Conservation (phyloP, 805 yeast genomes). For the Wickerhamiella vanderwaltii region DNA sequence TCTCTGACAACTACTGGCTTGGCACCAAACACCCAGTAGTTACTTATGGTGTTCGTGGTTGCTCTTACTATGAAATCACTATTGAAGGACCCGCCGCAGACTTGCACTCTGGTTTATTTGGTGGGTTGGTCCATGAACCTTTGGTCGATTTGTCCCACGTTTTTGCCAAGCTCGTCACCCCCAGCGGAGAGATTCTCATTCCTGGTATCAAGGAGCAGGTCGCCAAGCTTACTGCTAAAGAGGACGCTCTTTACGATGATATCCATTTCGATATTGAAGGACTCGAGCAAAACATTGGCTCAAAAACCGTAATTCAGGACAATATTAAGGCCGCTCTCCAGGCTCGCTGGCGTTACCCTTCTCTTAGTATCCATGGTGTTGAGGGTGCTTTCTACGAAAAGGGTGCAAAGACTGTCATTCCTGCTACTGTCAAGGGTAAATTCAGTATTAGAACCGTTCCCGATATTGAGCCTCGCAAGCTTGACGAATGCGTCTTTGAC, state of each 20-base stretch:
- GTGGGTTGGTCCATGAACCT: conserved; percentile 96
- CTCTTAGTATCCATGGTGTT: conserved; percentile 88
- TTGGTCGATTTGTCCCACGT: conserved; percentile 82
- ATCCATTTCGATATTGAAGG: conserved; percentile 80
- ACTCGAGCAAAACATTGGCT: conserved; percentile 78
- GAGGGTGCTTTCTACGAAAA: conserved; percentile 93
- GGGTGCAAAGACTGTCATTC: conserved; percentile 98
- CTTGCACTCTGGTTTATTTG: conserved; percentile 93
- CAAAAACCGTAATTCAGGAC: conserved; percentile 66
- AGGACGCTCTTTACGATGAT: conserved; percentile 63
- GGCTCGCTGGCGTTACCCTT: conserved; percentile 99
- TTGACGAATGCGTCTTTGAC: conserved; percentile 64
- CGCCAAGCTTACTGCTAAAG: conserved; percentile 78
- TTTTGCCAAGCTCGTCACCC: conserved; percentile 63
- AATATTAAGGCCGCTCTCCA: conserved; percentile 76
- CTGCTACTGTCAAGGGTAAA: conserved; percentile 87
- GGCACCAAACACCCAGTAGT: conserved; percentile 95
- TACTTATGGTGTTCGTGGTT: conserved; percentile 96
- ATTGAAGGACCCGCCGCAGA: conserved; percentile 93
- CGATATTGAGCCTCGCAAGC: conserved; percentile 65
- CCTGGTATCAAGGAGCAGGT: conserved; percentile 91
- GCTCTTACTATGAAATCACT: conserved; percentile 76
- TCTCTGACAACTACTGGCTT: conserved; percentile 96
- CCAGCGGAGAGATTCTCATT: conserved; percentile 69
- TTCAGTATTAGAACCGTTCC: conserved; percentile 97